Base-by-base conservation (phyloP, 202 grass and related monocot species). In the Setaria viridis region DNA sequence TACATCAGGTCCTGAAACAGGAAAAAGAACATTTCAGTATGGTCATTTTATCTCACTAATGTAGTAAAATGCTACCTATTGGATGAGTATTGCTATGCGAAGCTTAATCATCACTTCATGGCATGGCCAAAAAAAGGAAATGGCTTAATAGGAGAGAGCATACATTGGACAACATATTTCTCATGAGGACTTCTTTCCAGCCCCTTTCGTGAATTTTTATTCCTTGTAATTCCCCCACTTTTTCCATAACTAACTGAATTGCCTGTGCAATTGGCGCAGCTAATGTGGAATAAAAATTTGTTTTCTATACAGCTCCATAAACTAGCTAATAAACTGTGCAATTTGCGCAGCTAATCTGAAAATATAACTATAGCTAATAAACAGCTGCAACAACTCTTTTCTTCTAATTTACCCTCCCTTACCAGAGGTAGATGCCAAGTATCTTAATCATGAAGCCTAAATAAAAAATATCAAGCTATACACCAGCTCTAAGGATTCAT, bases 1-100 rank as follows among this genome's bases (percentile, higher is more conserved):
- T 67, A 88, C 59, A 41, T 66, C 76, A 67, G 29, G 2, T 80
- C 87, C 87, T 88, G 87, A 84, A 79, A 84, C 1, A 84, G 29
- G 29, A 79, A 82, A 32, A 73, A 48, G 41, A 49, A 74, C 39
- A 73, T 12, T 21, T 84, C 46, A 73, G 66, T 69, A 78, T 88
- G 47, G 59, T 8, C 5, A 62, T 56, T 71, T 43, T 34, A 71
- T 78, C 76, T 46, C 64, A 80, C 35, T 53, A 39, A 17, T 21
- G 30, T n/a, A 67, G 30, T 11, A 55, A 71, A 73, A 74, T 63
- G 70, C 29, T 33, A 74, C 48, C 25, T 34, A 37, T 37, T 37
- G 35, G 35, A 37, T 37, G 35, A 37, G 35, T 37, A 37, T 37
- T 37, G 35, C 35, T 37, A 37, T 37, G 35, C 35, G 35, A 37